phyloP scores from a whole-genome alignment of 2,329 filamentous ascomycete species.

The Tolypocladium tundrense region DNA sequence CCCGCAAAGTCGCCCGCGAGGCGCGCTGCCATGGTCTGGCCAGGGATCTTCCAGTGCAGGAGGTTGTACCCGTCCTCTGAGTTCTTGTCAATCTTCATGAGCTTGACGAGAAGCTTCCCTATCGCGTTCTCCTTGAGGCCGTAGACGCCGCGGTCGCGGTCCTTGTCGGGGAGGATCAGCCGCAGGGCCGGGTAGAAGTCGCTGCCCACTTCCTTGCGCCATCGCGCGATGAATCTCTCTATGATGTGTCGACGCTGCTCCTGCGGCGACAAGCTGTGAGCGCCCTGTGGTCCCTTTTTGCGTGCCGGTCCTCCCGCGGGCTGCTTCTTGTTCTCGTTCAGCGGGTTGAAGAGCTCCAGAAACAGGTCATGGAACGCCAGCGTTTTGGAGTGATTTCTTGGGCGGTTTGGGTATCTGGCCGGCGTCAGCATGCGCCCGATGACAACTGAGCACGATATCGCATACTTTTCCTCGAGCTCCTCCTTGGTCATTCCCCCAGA shows the following conservation, averaged over 20 bases:
- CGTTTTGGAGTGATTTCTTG: conserved; percentile 69
- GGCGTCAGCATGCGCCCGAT: neutral
- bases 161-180: conserved; percentile 85
- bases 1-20: conserved; percentile 88
- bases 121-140: conserved; percentile 89
- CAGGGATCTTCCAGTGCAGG: conserved; percentile 86
- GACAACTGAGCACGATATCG: neutral
- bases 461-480: conserved; percentile 35
- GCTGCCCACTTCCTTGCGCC: conserved; percentile 78
- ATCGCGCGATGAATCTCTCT: conserved; percentile 73
- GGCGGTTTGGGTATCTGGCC: conserved; percentile 71
- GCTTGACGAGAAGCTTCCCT: conserved; percentile 79
- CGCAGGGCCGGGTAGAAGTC: conserved; percentile 92
- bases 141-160: conserved; percentile 85
- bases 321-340: conserved; percentile 69
- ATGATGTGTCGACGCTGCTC: conserved; percentile 76
- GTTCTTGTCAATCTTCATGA: conserved; percentile 84
- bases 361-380: conserved; percentile 75
- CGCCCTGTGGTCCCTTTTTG: conserved; percentile 50
- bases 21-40: conserved; percentile 48
- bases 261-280: conserved; percentile 53
- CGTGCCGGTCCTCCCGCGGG: conserved; percentile 44
- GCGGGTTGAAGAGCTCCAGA: conserved; percentile 68
- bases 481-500: conserved; percentile 24
- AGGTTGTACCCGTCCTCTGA: conserved; percentile 82